These are phyloP conservation scores for Picea abies DNA, from an alignment of 83 land plant genomes.

Conservation along the genomic window DNA sequence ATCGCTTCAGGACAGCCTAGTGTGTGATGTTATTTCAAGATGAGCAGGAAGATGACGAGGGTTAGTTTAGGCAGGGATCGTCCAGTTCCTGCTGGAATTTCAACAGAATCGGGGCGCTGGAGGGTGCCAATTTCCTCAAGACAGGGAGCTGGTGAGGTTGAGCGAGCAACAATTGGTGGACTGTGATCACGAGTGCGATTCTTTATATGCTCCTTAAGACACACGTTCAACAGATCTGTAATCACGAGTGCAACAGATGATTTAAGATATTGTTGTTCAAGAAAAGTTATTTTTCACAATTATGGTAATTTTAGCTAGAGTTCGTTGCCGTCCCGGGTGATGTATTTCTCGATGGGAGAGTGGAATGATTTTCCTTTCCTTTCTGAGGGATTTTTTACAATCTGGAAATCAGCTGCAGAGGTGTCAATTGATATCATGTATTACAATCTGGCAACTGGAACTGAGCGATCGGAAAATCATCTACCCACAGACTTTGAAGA, in stretches of 20 bases:
- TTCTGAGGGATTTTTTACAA: slow-evolving; percentile 27
- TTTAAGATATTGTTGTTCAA: neutral
- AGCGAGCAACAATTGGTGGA: too few species aligned
- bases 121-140: too few species aligned
- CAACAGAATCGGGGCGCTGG: too few species aligned
- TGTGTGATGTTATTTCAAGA: too few species aligned
- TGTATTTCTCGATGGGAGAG: slow-evolving; percentile 42
- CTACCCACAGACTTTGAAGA: too few species aligned
- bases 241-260: neutral
- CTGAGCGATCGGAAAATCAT: slow-evolving; percentile 19
- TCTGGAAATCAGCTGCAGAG: slow-evolving; percentile 36
- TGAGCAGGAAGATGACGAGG: too few species aligned
- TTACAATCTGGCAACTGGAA: slow-evolving; percentile 38
- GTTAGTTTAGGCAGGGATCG: too few species aligned
- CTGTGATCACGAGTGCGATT: too few species aligned
- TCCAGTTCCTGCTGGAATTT: too few species aligned
- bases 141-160: too few species aligned
- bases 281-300: slow-evolving; percentile 17
- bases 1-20: too few species aligned
- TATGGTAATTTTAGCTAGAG: slow-evolving; percentile 47
- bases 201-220: slow-evolving; percentile 9
- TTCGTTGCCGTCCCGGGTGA: slow-evolving; percentile 41
- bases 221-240: neutral
- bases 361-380: slow-evolving; percentile 58
- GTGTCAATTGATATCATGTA: slow-evolving; percentile 27